A percentile compares a stretch with the other conserved stretches of the same genome.
These are phyloP conservation scores for Cordyceps cicadae DNA, from an alignment of 2,329 filamentous ascomycete species.

Conservation along the genomic window DNA sequence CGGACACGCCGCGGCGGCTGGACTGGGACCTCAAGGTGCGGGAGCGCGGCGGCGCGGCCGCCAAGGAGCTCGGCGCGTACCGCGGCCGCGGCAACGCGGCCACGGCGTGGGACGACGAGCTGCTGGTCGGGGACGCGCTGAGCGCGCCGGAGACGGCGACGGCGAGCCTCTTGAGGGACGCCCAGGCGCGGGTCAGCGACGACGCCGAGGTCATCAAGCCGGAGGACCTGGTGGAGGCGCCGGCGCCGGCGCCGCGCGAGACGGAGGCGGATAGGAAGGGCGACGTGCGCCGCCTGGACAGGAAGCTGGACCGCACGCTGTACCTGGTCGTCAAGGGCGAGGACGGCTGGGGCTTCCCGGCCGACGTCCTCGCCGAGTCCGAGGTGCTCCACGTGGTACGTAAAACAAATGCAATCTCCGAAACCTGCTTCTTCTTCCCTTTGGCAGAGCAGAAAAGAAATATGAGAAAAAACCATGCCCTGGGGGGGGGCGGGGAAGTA, in stretches of 20 bases:
- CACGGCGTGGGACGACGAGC: slow-evolving; percentile 84
- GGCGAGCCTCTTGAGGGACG: slow-evolving; percentile 65
- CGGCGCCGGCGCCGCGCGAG: slow-evolving; percentile 58
- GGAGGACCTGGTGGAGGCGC: slow-evolving; percentile 57
- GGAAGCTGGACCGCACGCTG: slow-evolving; percentile 70
- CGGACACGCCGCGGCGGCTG: slow-evolving; percentile 70
- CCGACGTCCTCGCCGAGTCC: slow-evolving; percentile 55
- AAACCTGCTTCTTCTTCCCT: background rate
- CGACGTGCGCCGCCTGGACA: slow-evolving; percentile 72
- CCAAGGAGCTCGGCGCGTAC: slow-evolving; percentile 80
- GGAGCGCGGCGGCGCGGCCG: slow-evolving; percentile 63
- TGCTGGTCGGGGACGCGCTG: slow-evolving; percentile 64
- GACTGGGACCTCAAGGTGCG: slow-evolving; percentile 85
- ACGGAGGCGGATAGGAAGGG: slow-evolving; percentile 71
- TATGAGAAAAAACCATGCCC: too few relatives aligned
- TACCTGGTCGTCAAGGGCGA: slow-evolving; percentile 77
- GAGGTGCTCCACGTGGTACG: slow-evolving; percentile 80
- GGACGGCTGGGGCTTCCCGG: slow-evolving; percentile 78
- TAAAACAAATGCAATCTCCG: slow-evolving; percentile 15
- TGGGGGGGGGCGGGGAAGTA: too few relatives aligned
- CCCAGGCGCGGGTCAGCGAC: slow-evolving; percentile 54
- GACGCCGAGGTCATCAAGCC: slow-evolving; percentile 51
- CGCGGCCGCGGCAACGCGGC: slow-evolving; percentile 50
- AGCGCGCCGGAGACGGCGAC: slow-evolving; percentile 56
- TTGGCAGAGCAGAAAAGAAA: background rate